Conservation (phyloP, 495 filamentous ascomycete genomes). For the Elasticomyces elasticus region DNA sequence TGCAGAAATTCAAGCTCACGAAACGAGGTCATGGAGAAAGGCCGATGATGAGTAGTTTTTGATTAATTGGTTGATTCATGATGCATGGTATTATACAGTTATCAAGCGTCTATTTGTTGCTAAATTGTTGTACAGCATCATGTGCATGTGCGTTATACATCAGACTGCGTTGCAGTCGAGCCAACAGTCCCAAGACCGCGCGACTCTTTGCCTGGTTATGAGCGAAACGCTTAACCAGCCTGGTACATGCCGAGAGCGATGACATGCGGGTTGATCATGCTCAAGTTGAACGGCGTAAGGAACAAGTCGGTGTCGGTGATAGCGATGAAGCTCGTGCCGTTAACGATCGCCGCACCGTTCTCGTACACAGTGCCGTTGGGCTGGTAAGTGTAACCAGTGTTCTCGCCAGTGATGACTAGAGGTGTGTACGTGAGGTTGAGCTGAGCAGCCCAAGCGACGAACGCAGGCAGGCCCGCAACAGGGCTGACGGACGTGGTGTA, state of each 20-base stretch:
- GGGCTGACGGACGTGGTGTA: slow-evolving; percentile 54
- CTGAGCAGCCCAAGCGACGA: slow-evolving; percentile 72
- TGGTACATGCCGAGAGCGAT: slow-evolving; percentile 69
- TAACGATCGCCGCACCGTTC: slow-evolving; percentile 40
- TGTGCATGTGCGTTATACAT: too few species aligned
- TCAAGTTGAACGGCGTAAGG: slow-evolving; percentile 68
- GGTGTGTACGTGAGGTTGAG: slow-evolving; percentile 76
- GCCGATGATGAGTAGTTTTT: too few species aligned
- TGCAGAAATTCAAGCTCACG: too few species aligned
- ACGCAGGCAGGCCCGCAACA: slow-evolving; percentile 48
- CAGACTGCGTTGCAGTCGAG: too few species aligned
- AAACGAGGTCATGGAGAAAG: too few species aligned
- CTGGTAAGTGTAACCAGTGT: slow-evolving; percentile 58
- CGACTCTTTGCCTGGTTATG: too few species aligned
- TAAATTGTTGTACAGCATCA: too few species aligned
- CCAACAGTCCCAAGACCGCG: too few species aligned
- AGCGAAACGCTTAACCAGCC: slow-evolving; percentile 49
- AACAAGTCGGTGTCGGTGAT: slow-evolving; percentile 60
- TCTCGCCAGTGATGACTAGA: slow-evolving; percentile 44
- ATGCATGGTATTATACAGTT: too few species aligned
- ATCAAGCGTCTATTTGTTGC: too few species aligned
- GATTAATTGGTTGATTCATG: too few species aligned
- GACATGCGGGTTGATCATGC: slow-evolving; percentile 55
- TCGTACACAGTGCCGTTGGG: slow-evolving; percentile 37
- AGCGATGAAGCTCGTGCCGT: slow-evolving; percentile 70